These are phyloP conservation scores for Citrullus amarus DNA, from an alignment of 306 rosid genomes.

Conservation along the genomic window DNA sequence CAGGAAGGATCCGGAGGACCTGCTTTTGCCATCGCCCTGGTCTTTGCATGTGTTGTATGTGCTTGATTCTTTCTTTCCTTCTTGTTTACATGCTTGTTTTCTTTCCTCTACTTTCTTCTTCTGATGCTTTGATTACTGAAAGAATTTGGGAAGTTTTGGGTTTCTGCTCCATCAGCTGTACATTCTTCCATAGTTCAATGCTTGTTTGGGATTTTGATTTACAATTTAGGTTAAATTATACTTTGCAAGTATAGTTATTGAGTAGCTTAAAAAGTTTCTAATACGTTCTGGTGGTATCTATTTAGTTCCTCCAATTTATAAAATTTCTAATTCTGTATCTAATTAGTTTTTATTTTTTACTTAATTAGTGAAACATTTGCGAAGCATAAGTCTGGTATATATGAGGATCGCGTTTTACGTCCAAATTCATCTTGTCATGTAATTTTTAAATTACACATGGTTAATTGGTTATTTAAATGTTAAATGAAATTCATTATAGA, in stretches of 20 bases:
- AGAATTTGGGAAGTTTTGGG: not conserved
- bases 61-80: not conserved
- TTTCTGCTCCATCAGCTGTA: not conserved
- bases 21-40: slow-evolving; percentile 61
- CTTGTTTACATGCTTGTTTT: not conserved
- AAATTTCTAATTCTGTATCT: not conserved
- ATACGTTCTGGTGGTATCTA: not conserved
- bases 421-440: not conserved
- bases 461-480: not conserved
- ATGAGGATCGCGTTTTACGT: not conserved
- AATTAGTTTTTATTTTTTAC: not conserved
- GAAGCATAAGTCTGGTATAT: not conserved
- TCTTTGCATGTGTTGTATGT: slow-evolving; percentile 74
- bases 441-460: not conserved
- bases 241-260: not conserved
- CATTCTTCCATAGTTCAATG: not conserved
- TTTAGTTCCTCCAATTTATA: not conserved
- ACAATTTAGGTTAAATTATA: not conserved
- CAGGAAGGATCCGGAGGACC: slow-evolving; percentile 69
- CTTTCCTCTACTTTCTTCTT: not conserved
- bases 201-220: not conserved
- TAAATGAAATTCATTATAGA: not conserved
- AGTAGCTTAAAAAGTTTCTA: not conserved
- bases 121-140: not conserved
- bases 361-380: not conserved